Base-by-base conservation (phyloP, 768 basidiomycete species). In the Russula dissimulans region DNA sequence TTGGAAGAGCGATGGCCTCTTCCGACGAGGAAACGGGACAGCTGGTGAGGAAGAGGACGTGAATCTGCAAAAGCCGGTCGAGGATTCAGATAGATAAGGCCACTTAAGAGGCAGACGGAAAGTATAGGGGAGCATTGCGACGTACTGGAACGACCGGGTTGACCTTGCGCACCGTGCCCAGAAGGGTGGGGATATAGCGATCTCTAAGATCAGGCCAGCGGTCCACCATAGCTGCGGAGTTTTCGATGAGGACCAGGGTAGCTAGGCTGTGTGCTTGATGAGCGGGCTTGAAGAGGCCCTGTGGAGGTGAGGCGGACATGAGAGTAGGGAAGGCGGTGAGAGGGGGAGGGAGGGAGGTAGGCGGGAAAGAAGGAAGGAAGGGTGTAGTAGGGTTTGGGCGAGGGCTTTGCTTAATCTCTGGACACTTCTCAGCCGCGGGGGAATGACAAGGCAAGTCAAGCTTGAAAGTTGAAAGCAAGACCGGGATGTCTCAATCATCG, bases 151-250 rank as follows among this genome's bases (percentile, higher is more conserved):
- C 65, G 45, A 60, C 52, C 4, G 65, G 65, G 22, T 66, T 66
- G 34, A 56, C 56, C 49, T 55, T 64, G 45, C 65, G 65, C 48
- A 66, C 49, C 6, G 58, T 64, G n/a, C 63, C 65, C 10, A 66
- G 65, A 57, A 66, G 65, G 42, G 54, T 64, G 9, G 65, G 65
- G 48, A 66, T 59, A 49, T 66, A 64, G 38, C n/a, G 65, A 64
- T 64, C 63, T 57, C 65, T 60, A 22, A 66, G 65, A 64, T 64
- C 63, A 34, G 65, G 63, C 65, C 65, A 66, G 34, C 65, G 65
- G 43, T 49, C 48, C 6, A 60, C 39, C 65, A 66, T 66, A 15
- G 58, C 51, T n/a, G 59, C 38, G 36, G 63, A 64, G 32, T 66
- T 66, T 49, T 66, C 65, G 52, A 66, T 66, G 53, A 66, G 63